Conservation (phyloP, 208 protist genomes). For the Lotmaria passim region DNA sequence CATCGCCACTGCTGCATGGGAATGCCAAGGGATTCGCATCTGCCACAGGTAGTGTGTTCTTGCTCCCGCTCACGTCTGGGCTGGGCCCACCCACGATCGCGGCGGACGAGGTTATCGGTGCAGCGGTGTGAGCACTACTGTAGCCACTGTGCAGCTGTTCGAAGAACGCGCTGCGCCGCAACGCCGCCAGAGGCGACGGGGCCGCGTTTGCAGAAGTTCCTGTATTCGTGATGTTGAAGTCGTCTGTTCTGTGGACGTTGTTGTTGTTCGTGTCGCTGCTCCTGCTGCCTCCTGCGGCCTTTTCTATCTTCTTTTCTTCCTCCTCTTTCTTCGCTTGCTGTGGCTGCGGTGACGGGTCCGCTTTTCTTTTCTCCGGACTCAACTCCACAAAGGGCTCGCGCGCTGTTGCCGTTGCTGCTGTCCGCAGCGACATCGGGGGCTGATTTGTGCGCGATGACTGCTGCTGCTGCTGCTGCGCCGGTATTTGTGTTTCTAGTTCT, state of each 20-base stretch:
- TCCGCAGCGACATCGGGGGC: too few species aligned
- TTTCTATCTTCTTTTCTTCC: too few species aligned
- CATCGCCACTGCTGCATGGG: too few species aligned
- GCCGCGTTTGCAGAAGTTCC: not conserved
- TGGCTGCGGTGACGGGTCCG: too few species aligned
- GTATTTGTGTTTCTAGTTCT: not conserved
- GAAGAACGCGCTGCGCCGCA: slow-evolving; percentile 30
- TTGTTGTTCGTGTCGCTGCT: not conserved
- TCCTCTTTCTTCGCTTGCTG: not conserved
- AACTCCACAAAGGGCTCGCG: not conserved
- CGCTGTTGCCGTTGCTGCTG: not conserved
- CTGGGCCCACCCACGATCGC: not conserved
- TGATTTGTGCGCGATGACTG: not conserved
- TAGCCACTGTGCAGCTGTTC: slow-evolving; percentile 8
- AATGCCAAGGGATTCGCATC: too few species aligned
- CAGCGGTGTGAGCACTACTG: not conserved
- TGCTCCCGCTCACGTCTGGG: too few species aligned
- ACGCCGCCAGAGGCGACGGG: slow-evolving; percentile 1
- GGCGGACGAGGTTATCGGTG: not conserved
- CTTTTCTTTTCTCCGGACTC: not conserved
- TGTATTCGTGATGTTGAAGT: not conserved
- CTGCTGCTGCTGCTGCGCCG: slow-evolving; percentile 8
- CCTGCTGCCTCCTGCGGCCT: too few species aligned
- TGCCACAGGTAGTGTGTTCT: too few species aligned
- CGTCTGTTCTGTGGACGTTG: not conserved